phyloP scores from a whole-genome alignment of 768 basidiomycete species.

The Hemileccinum rubropunctum region DNA sequence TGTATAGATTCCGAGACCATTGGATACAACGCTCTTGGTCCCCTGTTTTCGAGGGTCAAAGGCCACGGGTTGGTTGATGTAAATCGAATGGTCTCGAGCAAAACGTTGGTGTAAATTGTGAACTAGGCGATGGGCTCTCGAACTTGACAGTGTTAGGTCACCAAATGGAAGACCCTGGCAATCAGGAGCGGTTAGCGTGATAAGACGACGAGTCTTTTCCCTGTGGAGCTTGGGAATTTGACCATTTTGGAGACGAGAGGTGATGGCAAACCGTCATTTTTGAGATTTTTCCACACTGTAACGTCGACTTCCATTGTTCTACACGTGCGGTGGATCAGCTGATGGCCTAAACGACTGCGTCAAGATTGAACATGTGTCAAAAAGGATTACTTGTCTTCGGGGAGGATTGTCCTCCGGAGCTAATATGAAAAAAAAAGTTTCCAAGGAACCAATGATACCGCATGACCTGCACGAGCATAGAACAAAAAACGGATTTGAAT shows the following conservation, averaged over 20 bases:
- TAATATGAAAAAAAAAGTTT: conserved; percentile 32
- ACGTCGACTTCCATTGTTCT: conserved; percentile 30
- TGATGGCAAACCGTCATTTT: conserved; percentile 17
- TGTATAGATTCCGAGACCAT: conserved; percentile 14
- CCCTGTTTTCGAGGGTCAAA: conserved; percentile 21
- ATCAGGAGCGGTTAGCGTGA: conserved; percentile 24
- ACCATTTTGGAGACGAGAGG: conserved; percentile 18
- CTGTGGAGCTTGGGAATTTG: conserved; percentile 22
- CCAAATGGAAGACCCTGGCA: conserved; percentile 31
- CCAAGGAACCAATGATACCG: conserved; percentile 18
- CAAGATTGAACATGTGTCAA: conserved; percentile 20
- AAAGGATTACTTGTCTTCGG: conserved; percentile 26
- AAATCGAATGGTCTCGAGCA: conserved; percentile 16
- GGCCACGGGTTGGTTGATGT: conserved; percentile 16
- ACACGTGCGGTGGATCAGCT: conserved; percentile 30
- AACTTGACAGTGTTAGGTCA: conserved; percentile 18
- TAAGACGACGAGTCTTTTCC: conserved; percentile 19
- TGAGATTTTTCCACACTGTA: conserved; percentile 24
- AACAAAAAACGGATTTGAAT: conserved; percentile 26
- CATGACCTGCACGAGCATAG: conserved; percentile 21
- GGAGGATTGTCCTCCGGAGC: conserved; percentile 18
- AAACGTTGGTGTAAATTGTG: conserved; percentile 5
- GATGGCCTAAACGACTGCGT: conserved; percentile 19
- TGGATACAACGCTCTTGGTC: not conserved
- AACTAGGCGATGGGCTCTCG: conserved; percentile 15